A percentile compares a stretch with the other conserved stretches of the same genome.
These are phyloP conservation scores for Pleurotus sapidus DNA, from an alignment of 768 basidiomycete species.

Conservation along the genomic window DNA sequence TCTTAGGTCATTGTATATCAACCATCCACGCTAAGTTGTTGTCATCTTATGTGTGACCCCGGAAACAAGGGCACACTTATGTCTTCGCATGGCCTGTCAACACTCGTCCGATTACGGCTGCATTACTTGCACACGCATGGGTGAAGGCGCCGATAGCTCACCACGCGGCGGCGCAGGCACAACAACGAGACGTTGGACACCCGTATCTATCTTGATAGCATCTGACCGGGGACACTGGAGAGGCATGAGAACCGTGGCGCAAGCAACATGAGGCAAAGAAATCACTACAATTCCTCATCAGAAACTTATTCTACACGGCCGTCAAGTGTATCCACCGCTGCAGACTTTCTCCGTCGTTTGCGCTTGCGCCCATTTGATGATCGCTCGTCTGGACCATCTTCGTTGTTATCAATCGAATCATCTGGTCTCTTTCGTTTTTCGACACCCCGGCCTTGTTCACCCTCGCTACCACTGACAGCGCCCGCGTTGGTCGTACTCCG, in stretches of 20 bases:
- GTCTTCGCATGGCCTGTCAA: no score
- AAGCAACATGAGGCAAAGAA: neutral
- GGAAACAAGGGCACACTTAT: no score
- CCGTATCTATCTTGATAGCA: no score
- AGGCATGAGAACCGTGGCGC: neutral
- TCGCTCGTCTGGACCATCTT: neutral
- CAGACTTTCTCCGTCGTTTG: conserved; percentile 18
- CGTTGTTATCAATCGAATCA: neutral
- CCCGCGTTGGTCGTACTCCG: neutral
- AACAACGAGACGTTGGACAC: no score
- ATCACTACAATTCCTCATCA: neutral
- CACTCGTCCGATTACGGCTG: no score
- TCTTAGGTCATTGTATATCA: no score
- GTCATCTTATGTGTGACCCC: no score
- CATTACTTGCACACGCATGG: no score
- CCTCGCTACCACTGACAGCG: neutral
- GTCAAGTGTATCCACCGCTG: neutral
- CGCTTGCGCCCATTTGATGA: conserved; percentile 20
- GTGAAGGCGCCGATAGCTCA: no score
- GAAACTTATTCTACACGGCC: neutral
- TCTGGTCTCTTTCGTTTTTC: conserved; percentile 15
- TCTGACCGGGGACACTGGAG: neutral
- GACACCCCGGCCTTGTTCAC: neutral
- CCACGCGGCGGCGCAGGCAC: no score
- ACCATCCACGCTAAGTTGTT: no score